Base-by-base conservation (phyloP, 2,329 filamentous ascomycete genomes). In the Tricladium varicosporioides region DNA sequence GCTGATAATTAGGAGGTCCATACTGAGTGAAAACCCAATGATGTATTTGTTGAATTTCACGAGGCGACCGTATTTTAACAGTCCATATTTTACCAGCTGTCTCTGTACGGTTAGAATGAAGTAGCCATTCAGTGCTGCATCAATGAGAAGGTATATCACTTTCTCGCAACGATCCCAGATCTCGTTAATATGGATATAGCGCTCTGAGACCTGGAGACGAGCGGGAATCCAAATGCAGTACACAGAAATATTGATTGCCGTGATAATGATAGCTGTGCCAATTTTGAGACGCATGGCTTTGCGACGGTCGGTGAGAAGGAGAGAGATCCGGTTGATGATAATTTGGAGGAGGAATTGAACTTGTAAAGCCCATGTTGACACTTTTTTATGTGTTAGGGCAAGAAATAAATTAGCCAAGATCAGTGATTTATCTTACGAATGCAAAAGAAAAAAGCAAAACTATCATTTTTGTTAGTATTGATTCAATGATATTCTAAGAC, bases 121-220 rank as follows among this genome's bases (percentile, higher is more conserved):
- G 60, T 80, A 81, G 65, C 72, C 76, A 56, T 83, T 83, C n/a
- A 83, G 72, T 0, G 64, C 67, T 1, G 73, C 77, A 56, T 83
- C 80, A 7, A 82, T 72, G 1, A 80, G 49, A 2, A 81, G 66
- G 59, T 81, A 80, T 2, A 83, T 69, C 1, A 76, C 72, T 59
- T 83, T 83, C 13, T 79, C 79, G 27, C 75, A 69, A 22, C 79
- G 75, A 51, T 83, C 80, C 80, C 80, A 83, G 22, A 78, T 68
- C 0, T 73, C 66, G 60, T 83, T 83, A 55, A 82, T 71, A 0
- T 62, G 53, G 5, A 80, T 73, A 45, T 74, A 81, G 0, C 63
- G 65, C 1, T 72, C 48, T 36, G 69, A 75, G 2, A 71, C 67
- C 0, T 77, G 74, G 2, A 79, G 73, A 1, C 78, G 76, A 0